phyloP scores from a whole-genome alignment of 1,284 basidiomycete species.

The Paramarasmius palmivorus region DNA sequence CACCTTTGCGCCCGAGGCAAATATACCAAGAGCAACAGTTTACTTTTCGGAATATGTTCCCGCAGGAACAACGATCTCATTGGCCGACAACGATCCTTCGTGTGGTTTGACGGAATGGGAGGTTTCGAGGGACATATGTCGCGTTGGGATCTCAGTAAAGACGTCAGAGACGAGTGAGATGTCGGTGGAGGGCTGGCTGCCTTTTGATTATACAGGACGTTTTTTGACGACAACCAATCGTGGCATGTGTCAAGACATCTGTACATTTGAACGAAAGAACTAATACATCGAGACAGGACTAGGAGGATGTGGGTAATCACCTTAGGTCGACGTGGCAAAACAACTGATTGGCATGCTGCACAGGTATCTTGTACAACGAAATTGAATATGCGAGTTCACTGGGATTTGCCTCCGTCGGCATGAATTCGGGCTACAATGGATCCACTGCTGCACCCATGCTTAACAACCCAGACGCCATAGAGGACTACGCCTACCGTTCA shows the following conservation, averaged over 20 bases:
- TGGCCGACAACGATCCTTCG: constrained; percentile 10
- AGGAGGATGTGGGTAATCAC: background rate
- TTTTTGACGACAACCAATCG: constrained; percentile 5
- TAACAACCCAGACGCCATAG: constrained; percentile 9
- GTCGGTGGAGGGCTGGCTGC: constrained; percentile 14
- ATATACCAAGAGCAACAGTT: too few species aligned
- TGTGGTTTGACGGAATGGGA: background rate
- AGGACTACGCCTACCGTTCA: constrained; percentile 13
- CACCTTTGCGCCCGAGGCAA: background rate
- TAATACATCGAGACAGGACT: background rate
- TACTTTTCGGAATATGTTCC: background rate
- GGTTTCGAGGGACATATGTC: constrained; percentile 13
- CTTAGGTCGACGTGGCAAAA: too few species aligned
- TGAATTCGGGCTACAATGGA: constrained; percentile 14
- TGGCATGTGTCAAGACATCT: background rate
- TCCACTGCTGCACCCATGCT: constrained; percentile 10
- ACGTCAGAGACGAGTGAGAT: constrained; percentile 8
- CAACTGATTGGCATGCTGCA: too few species aligned
- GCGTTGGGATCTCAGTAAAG: constrained; percentile 10
- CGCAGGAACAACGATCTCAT: constrained; percentile 7
- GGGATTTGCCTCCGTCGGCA: constrained; percentile 12
- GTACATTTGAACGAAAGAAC: too few species aligned
- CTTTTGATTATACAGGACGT: constrained; percentile 12
- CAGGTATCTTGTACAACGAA: constrained; percentile 8
- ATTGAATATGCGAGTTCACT: constrained; percentile 6